Percentiles rank a stretch among this genome's conserved stretches.
These are phyloP conservation scores for Fusarium sp. DNA, from an alignment of 2,329 filamentous ascomycete species.

Conservation along the genomic window DNA sequence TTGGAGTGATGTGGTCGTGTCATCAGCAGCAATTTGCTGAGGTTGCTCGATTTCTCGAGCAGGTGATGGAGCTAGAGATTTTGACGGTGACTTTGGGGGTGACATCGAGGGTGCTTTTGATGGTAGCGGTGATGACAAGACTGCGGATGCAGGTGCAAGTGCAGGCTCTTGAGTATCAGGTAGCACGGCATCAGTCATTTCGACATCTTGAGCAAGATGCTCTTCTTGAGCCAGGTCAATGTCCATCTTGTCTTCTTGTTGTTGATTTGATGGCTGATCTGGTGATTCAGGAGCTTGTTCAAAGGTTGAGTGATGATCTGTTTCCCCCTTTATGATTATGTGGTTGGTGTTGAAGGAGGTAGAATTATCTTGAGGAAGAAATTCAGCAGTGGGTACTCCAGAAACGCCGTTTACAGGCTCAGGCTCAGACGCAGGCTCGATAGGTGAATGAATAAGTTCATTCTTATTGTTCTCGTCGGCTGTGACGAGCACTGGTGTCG, in stretches of 20 bases:
- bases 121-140: conserved; percentile 3
- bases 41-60: conserved; percentile 9
- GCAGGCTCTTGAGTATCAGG: conserved; percentile 5
- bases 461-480: conserved; percentile 14
- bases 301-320: conserved; percentile 15
- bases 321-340: conserved; percentile 35
- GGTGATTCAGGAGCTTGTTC: conserved; percentile 25
- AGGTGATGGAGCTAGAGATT: conserved; percentile 8
- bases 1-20: conserved; percentile 11
- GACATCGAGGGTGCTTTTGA: conserved; percentile 12
- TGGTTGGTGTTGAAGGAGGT: conserved; percentile 16
- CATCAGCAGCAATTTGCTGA: conserved; percentile 10
- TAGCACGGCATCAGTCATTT: conserved; percentile 38
- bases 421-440: conserved; percentile 20
- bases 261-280: conserved; percentile 5
- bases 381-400: conserved; percentile 10
- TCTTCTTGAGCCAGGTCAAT: conserved; percentile 35
- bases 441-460: conserved; percentile 28
- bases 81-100: conserved; percentile 11
- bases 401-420: conserved; percentile 27
- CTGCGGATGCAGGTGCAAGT: not conserved
- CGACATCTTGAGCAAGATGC: conserved; percentile 32
- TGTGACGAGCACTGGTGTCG: conserved; percentile 6
- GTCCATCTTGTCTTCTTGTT: conserved; percentile 42
- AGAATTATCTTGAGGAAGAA: conserved; percentile 19